Percentiles rank a stretch among this genome's conserved stretches.
Conservation (phyloP, 1,139 yeast genomes). For the Lodderomyces metapsilosis region DNA sequence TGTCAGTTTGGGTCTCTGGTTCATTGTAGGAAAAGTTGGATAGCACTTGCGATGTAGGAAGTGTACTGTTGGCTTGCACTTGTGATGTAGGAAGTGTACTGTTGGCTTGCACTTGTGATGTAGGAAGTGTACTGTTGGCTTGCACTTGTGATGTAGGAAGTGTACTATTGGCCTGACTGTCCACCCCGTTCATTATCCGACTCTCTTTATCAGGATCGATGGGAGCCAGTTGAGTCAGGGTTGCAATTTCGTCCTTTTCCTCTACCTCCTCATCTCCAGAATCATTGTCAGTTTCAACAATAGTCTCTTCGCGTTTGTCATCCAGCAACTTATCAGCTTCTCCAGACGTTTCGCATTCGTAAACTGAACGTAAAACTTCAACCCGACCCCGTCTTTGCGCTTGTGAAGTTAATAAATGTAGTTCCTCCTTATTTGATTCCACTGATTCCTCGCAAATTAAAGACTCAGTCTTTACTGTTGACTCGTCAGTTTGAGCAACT, state of each 20-base stretch:
- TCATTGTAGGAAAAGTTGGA: constrained; percentile 1
- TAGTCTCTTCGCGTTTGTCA: background rate
- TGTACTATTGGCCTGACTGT: background rate
- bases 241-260: background rate
- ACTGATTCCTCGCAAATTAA: background rate
- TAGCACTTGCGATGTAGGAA: background rate
- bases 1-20: background rate
- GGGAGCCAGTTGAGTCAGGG: background rate
- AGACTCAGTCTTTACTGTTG: background rate
- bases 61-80: no score
- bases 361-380: background rate
- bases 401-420: background rate
- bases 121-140: background rate
- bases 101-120: background rate
- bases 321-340: background rate
- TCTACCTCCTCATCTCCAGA: background rate
- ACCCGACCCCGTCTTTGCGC: background rate
- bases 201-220: background rate
- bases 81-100: background rate
- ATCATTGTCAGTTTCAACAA: constrained; percentile 3
- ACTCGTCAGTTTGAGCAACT: background rate
- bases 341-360: background rate
- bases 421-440: background rate
- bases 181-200: background rate
- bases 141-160: background rate